phyloP scores from a whole-genome alignment of 441 rosid species.

The Populus tomentosa region DNA sequence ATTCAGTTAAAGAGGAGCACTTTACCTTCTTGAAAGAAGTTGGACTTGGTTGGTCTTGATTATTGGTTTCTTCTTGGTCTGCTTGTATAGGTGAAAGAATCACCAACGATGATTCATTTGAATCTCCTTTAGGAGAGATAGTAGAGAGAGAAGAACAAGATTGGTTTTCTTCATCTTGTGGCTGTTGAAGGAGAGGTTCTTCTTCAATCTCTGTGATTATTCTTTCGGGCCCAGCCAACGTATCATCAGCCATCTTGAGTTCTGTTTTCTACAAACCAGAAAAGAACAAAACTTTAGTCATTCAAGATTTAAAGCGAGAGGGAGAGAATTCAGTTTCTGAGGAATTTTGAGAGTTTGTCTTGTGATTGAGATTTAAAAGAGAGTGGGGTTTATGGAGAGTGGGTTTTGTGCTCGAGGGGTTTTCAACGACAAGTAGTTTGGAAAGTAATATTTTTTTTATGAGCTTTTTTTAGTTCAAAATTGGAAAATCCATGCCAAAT shows the following conservation, averaged over 20 bases:
- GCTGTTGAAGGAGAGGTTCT: not conserved
- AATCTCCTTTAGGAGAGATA: constrained; percentile 1
- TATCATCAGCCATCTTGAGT: not conserved
- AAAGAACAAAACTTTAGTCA: not conserved
- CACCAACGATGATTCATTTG: not conserved
- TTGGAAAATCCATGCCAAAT: not conserved
- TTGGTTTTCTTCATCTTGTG: not conserved
- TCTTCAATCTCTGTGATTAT: constrained; percentile 12
- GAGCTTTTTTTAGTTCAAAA: not conserved
- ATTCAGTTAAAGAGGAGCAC: constrained; percentile 15
- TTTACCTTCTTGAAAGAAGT: constrained; percentile 20
- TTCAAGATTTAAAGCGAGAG: not conserved
- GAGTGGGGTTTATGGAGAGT: not conserved
- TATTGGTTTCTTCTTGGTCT: constrained; percentile 10
- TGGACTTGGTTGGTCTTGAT: constrained; percentile 19
- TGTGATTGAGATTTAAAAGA: not conserved
- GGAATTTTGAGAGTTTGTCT: not conserved
- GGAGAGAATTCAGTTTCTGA: not conserved
- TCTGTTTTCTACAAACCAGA: not conserved
- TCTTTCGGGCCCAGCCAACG: constrained; percentile 7
- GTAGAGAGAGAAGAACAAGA: not conserved
- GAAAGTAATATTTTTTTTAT: not conserved
- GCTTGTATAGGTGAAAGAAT: constrained; percentile 9
- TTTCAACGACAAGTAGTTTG: not conserved
- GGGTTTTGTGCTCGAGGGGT: not conserved